These are phyloP conservation scores for Huntiella bhutanensis DNA, from an alignment of 2,329 filamentous ascomycete species.

Conservation along the genomic window DNA sequence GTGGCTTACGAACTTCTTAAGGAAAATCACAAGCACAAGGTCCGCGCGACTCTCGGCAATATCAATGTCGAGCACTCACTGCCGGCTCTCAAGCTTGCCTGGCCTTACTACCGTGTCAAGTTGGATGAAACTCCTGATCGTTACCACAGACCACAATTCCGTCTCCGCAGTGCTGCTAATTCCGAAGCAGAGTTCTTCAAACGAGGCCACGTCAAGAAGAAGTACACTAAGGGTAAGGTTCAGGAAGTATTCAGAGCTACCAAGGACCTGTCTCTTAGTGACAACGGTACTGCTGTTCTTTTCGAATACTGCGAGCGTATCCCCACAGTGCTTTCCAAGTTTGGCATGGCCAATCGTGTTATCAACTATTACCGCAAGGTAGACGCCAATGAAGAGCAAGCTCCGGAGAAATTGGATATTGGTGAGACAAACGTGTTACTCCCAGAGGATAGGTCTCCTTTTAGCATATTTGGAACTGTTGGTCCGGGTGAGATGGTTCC, in stretches of 20 bases:
- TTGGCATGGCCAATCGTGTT: constrained; percentile 89
- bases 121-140: constrained; percentile 55
- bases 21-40: constrained; percentile 91
- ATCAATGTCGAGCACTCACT: constrained; percentile 87
- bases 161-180: constrained; percentile 48
- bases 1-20: constrained; percentile 90
- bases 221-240: constrained; percentile 62
- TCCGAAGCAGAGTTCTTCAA: constrained; percentile 54
- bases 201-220: constrained; percentile 57
- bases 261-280: constrained; percentile 66
- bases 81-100: constrained; percentile 77
- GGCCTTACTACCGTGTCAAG: constrained; percentile 88
- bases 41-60: constrained; percentile 78
- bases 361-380: constrained; percentile 95
- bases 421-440: constrained; percentile 78
- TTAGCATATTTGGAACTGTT: constrained; percentile 85
- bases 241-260: constrained; percentile 63
- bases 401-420: constrained; percentile 61
- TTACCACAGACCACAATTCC: constrained; percentile 66
- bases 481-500: constrained; percentile 79
- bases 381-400: constrained; percentile 50
- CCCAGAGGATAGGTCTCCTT: constrained; percentile 88
- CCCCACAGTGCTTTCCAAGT: constrained; percentile 80
- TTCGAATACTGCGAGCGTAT: constrained; percentile 94
- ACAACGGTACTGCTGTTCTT: constrained; percentile 74